Conservation (phyloP, 2,329 filamentous ascomycete species). For the Hypoxylon sp. region DNA sequence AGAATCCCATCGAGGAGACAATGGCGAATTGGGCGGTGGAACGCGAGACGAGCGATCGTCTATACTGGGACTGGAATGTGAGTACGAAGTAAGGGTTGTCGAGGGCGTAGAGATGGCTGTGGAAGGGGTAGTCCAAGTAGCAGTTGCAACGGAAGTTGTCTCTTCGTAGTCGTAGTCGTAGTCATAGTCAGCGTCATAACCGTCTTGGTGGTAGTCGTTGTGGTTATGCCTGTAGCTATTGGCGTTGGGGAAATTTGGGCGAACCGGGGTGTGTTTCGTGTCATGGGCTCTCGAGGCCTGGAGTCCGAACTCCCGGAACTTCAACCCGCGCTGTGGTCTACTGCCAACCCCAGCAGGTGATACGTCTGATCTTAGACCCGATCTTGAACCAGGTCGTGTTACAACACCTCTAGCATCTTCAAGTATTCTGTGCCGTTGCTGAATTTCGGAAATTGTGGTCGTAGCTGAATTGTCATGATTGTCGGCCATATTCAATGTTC, state of each 20-base stretch:
- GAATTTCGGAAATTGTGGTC: conserved; percentile 19
- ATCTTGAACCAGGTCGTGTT: conserved; percentile 40
- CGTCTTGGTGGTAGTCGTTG: conserved; percentile 30
- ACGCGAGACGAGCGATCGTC: conserved; percentile 33
- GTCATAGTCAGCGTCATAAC: conserved; percentile 36
- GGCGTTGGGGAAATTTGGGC: conserved; percentile 40
- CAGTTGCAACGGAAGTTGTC: conserved; percentile 21
- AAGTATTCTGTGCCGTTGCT: conserved; percentile 28
- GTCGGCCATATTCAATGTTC: conserved; percentile 22
- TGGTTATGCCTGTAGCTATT: conserved; percentile 22
- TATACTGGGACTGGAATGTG: conserved; percentile 30
- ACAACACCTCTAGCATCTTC: conserved; percentile 33
- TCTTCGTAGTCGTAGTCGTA: conserved; percentile 31
- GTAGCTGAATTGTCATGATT: conserved; percentile 16
- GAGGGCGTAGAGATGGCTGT: conserved; percentile 31
- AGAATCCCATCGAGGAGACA: conserved; percentile 63
- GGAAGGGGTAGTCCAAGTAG: conserved; percentile 34
- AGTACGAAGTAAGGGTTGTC: conserved; percentile 35
- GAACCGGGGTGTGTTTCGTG: conserved; percentile 46
- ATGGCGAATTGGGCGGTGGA: conserved; percentile 40
- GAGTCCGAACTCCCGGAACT: conserved; percentile 45
- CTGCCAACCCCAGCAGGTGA: conserved; percentile 40
- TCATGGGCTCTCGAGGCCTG: conserved; percentile 44
- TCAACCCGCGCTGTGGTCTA: conserved; percentile 49
- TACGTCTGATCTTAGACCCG: conserved; percentile 39